These are phyloP conservation scores for Cordyceps tenuipes DNA, from an alignment of 2,329 filamentous ascomycete species.

Conservation along the genomic window DNA sequence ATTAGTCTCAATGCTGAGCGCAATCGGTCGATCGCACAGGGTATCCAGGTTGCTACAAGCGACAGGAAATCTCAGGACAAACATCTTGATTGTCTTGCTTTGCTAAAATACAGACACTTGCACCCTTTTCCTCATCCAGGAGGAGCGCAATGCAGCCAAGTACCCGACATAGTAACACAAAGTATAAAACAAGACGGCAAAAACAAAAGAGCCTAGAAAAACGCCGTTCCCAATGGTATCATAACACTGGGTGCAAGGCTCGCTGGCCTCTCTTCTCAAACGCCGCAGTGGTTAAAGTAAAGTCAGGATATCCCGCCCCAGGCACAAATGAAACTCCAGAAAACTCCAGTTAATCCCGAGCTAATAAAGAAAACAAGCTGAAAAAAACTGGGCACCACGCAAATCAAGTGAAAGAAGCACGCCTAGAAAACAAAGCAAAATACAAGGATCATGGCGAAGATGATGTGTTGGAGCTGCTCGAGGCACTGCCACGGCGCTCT, in stretches of 20 bases:
- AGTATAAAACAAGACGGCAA: neutral
- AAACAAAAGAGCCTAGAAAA: neutral
- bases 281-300: neutral
- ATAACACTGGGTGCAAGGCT: neutral
- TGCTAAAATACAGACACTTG: neutral
- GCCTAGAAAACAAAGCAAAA: slow-evolving; percentile 14
- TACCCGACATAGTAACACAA: neutral
- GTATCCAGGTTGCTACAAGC: no score
- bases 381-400: neutral
- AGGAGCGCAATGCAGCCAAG: neutral
- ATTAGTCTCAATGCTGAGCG: no score
- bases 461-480: slow-evolving; percentile 25
- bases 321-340: neutral
- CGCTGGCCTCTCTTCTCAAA: neutral
- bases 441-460: slow-evolving; percentile 22
- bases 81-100: neutral
- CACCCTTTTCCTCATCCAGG: neutral
- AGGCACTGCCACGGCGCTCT: slow-evolving; percentile 25
- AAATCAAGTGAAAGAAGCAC: neutral
- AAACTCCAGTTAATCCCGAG: neutral
- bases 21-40: no score
- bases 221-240: slow-evolving; percentile 11
- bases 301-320: neutral
- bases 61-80: neutral
- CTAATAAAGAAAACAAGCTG: neutral